Base-by-base conservation (phyloP, 192 early-diverging fungal species). In the Helicostylum pulchrum region DNA sequence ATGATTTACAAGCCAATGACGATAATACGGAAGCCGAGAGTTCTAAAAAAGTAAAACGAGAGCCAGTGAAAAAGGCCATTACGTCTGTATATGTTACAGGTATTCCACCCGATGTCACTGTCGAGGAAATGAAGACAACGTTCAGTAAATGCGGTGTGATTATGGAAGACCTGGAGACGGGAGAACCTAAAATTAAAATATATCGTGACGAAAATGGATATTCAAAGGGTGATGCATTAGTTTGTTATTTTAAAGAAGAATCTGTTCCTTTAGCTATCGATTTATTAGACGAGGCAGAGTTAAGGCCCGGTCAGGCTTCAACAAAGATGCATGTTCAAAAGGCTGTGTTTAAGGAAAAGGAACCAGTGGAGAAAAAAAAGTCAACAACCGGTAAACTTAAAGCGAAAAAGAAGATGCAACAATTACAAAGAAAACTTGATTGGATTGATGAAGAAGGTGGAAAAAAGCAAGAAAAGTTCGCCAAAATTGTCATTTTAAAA, bases 231-330 rank as follows among this genome's bases (percentile, higher is more conserved):
- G 97, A 99, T 73, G 97, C 88, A 6, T 75, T 99, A 6, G 87
- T 99, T 7, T 91, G 87, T 11, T 99, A 92, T 72, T 87, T 95
- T 65, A 91, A 94, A 69, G 87, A 86, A 45, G 94, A 96, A 64
- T 94, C 91, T 1, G 94, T 99, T 17, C 68, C 85, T 17, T 74
- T 99, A 34, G 91, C 94, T 2, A 78, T 92, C 15, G 79, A 92
- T 59, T 79, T 99, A 20, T 47, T 97, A 76, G 94, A 97, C 64
- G 95, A 99, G 15, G 79, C 88, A 7, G 85, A 87, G 23, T 90
- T 95, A 43, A 85, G 94, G 7, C 69, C 82, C 3, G 88, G 87
- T 1, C 80, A 85, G 14, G 60, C 74, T 14, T 50, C 74, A 2
- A 69, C 78, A n/a, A 83, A 78, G 23, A 91, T 97, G 36, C 77